These are phyloP conservation scores for Solanum paucissectum DNA, from an alignment of 257 asterid species.

Conservation along the genomic window DNA sequence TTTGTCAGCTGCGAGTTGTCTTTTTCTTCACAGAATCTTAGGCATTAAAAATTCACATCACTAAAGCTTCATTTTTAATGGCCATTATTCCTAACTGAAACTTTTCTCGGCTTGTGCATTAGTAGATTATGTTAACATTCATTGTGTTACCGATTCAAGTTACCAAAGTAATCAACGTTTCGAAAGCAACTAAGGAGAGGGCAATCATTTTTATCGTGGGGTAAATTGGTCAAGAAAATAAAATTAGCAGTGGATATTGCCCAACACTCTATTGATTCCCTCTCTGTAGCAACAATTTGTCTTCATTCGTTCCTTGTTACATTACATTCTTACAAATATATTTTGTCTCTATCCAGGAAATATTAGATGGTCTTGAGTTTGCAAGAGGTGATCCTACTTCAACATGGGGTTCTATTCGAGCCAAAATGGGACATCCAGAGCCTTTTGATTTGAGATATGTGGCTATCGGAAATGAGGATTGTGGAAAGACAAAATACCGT, in stretches of 20 bases:
- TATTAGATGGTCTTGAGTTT: constrained; percentile 83
- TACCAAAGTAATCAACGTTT: background rate
- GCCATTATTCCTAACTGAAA: background rate
- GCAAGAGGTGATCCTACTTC: constrained; percentile 69
- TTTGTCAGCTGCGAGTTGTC: background rate
- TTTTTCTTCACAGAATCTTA: background rate
- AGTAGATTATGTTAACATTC: background rate
- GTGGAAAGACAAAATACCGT: constrained; percentile 64
- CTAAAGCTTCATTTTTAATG: background rate
- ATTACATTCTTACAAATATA: background rate
- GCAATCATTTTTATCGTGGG: background rate
- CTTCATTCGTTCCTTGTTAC: background rate
- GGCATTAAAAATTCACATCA: background rate
- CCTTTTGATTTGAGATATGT: constrained; percentile 87
- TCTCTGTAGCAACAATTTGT: background rate
- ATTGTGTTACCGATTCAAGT: background rate
- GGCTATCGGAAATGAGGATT: constrained; percentile 94
- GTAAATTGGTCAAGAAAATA: background rate
- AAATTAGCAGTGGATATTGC: background rate
- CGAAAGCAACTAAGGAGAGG: background rate
- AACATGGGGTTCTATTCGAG: constrained; percentile 91
- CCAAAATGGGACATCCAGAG: constrained; percentile 83
- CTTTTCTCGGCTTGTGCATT: background rate
- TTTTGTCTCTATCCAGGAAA: constrained; percentile 41
- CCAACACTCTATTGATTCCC: background rate